A percentile compares a stretch with the other conserved stretches of the same genome.
These are phyloP conservation scores for Colletotrichum tamarilloi DNA, from an alignment of 2,329 filamentous ascomycete species.

Conservation along the genomic window DNA sequence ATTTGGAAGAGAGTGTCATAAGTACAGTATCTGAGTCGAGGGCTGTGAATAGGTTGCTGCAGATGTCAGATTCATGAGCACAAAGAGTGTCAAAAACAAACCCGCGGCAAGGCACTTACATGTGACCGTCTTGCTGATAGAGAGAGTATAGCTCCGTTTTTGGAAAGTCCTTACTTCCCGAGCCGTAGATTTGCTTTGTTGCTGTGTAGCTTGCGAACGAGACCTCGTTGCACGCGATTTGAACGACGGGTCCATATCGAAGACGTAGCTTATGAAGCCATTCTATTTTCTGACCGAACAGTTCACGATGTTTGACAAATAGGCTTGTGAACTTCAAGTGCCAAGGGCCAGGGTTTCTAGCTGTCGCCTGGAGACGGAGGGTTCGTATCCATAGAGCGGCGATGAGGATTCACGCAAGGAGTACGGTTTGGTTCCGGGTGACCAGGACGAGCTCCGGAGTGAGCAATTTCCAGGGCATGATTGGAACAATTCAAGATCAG, in stretches of 20 bases:
- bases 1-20: not conserved
- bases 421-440: too few relatives aligned
- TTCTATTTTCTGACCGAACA: not conserved
- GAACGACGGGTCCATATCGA: not conserved
- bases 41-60: not conserved
- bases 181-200: slow-evolving; percentile 2
- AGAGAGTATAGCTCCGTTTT: slow-evolving; percentile 1
- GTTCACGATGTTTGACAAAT: not conserved
- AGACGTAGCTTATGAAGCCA: not conserved
- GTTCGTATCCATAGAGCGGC: too few relatives aligned
- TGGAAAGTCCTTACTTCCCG: not conserved
- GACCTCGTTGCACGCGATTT: not conserved
- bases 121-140: not conserved
- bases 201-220: not conserved
- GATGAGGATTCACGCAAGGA: too few relatives aligned
- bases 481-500: too few relatives aligned
- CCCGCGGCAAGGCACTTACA: not conserved
- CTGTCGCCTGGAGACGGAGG: not conserved
- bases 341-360: not conserved
- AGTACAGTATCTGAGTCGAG: not conserved
- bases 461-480: too few relatives aligned
- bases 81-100: too few relatives aligned
- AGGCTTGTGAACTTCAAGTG: not conserved
- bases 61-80: not conserved
- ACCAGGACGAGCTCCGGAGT: too few relatives aligned